Conservation (phyloP, 1,284 basidiomycete genomes). For the Sporisorium iseilematis-ciliati region DNA sequence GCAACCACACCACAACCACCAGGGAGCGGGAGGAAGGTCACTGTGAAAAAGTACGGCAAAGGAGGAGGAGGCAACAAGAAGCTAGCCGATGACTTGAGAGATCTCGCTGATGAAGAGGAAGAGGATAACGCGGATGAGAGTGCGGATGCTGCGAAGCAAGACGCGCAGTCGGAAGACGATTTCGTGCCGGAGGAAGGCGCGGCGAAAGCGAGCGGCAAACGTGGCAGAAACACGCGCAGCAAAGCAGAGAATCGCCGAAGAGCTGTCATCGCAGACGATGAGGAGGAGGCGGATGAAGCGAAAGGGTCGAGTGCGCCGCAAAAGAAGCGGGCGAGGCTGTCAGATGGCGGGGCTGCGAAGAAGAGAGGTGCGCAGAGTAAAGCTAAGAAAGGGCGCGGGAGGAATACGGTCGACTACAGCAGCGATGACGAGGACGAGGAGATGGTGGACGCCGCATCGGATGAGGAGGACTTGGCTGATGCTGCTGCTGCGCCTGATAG, state of each 20-base stretch:
- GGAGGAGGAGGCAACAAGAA: slow-evolving; percentile 11
- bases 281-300: slow-evolving; percentile 9
- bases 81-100: slow-evolving; percentile 22
- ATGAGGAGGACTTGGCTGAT: slow-evolving; percentile 29
- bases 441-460: slow-evolving; percentile 33
- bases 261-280: slow-evolving; percentile 25
- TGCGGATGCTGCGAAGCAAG: slow-evolving; percentile 1
- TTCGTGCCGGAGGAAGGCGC: slow-evolving; percentile 8
- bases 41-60: slow-evolving; percentile 9
- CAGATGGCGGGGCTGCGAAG: not conserved
- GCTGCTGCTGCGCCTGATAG: slow-evolving; percentile 14
- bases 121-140: slow-evolving; percentile 1
- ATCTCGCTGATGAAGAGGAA: slow-evolving; percentile 27
- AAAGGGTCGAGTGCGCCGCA: slow-evolving; percentile 14
- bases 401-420: slow-evolving; percentile 20
- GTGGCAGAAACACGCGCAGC: slow-evolving; percentile 11
- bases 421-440: slow-evolving; percentile 30
- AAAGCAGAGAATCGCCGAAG: slow-evolving; percentile 16
- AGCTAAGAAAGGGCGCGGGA: slow-evolving; percentile 3
- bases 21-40: slow-evolving; percentile 19
- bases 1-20: slow-evolving; percentile 22
- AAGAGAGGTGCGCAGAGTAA: slow-evolving; percentile 1
- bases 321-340: slow-evolving; percentile 31
- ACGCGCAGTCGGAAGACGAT: slow-evolving; percentile 6
- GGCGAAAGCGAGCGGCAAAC: slow-evolving; percentile 9